A percentile compares a stretch with the other conserved stretches of the same genome.
Conservation (phyloP, 306 rosid species). For the Inga laurina region DNA sequence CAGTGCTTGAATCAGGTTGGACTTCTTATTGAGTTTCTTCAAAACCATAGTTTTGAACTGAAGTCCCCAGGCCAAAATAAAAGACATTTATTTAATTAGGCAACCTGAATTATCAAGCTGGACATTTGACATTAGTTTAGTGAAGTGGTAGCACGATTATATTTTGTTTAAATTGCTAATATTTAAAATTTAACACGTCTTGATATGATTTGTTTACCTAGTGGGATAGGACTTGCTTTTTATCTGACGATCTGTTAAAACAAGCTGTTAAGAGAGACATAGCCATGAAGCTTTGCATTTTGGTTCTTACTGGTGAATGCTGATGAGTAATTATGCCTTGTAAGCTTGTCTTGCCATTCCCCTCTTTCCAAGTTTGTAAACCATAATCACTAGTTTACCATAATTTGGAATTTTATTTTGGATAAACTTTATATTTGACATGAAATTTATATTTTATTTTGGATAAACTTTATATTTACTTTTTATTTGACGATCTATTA, state of each 20-base stretch:
- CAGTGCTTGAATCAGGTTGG: slow-evolving; percentile 74
- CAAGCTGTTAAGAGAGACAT: slow-evolving; percentile 12
- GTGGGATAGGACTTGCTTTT: not conserved
- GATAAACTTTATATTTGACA: not conserved
- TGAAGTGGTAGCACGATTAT: not conserved
- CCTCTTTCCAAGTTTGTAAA: not conserved
- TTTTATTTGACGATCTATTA: no score
- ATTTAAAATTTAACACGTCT: not conserved
- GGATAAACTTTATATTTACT: no score
- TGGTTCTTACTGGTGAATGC: slow-evolving; percentile 24
- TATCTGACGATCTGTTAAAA: not conserved
- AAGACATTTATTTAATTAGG: not conserved
- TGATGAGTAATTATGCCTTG: slow-evolving; percentile 14
- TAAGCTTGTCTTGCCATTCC: not conserved
- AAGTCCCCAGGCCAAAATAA: not conserved
- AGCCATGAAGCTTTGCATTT: not conserved
- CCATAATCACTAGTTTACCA: not conserved
- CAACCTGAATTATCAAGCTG: slow-evolving; percentile 11
- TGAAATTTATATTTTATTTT: no score
- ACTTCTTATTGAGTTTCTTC: slow-evolving; percentile 25
- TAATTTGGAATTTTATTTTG: not conserved
- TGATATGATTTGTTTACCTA: not conserved
- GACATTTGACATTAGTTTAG: not conserved
- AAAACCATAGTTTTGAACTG: slow-evolving; percentile 7
- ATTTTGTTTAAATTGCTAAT: not conserved